These are phyloP conservation scores for Aspergillus funiculosus DNA, from an alignment of 495 filamentous ascomycete genomes.

Conservation along the genomic window DNA sequence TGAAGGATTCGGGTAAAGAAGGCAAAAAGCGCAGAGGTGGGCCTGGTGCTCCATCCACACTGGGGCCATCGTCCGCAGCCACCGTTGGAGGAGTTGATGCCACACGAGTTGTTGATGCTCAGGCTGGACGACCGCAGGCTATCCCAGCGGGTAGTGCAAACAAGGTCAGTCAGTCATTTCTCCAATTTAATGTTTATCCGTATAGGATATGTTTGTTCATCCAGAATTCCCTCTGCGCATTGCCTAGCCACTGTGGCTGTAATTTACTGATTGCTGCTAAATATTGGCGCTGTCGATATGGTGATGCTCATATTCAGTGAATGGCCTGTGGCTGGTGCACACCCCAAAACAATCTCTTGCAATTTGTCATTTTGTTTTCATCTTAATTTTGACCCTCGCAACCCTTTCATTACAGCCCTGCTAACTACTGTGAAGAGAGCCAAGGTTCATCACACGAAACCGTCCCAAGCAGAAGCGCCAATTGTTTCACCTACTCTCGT, in stretches of 20 bases:
- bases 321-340: background rate
- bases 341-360: background rate
- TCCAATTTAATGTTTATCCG: background rate
- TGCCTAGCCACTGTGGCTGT: no score
- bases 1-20: slow-evolving; percentile 59
- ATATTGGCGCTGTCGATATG: background rate
- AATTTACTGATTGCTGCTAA: no score
- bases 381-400: background rate
- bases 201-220: background rate
- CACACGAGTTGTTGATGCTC: slow-evolving; percentile 33
- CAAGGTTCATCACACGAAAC: slow-evolving; percentile 58
- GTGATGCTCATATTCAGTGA: background rate
- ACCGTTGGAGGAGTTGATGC: slow-evolving; percentile 29
- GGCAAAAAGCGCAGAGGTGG: slow-evolving; percentile 70
- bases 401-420: background rate
- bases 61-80: slow-evolving; percentile 28
- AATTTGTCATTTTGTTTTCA: background rate
- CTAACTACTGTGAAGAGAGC: slow-evolving; percentile 44
- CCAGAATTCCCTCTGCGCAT: no score
- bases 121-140: slow-evolving; percentile 26
- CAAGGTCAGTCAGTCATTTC: slow-evolving; percentile 45
- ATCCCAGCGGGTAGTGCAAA: slow-evolving; percentile 41
- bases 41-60: slow-evolving; percentile 27
- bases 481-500: slow-evolving; percentile 82
- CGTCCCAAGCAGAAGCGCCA: slow-evolving; percentile 55